Conservation (phyloP, 2,329 filamentous ascomycete genomes). For the Penicillium sp. region DNA sequence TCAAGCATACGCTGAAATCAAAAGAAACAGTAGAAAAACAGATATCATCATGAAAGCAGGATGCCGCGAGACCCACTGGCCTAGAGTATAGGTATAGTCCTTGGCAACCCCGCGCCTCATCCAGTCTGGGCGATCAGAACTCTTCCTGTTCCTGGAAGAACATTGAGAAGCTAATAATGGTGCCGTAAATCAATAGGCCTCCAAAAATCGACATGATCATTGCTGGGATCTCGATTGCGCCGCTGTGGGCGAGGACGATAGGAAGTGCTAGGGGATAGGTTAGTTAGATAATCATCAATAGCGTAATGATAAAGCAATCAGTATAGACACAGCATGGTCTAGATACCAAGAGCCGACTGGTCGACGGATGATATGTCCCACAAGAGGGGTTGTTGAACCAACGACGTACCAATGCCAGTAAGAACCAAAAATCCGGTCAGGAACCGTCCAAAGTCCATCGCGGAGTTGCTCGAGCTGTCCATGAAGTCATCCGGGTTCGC, state of each 20-base stretch:
- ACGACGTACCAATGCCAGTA: slow-evolving; percentile 86
- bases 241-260: slow-evolving; percentile 80
- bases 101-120: slow-evolving; percentile 2
- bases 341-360: background rate
- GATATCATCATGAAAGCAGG: slow-evolving; percentile 15
- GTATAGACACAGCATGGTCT: background rate
- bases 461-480: slow-evolving; percentile 73
- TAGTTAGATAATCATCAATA: slow-evolving; percentile 5
- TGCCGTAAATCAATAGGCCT: slow-evolving; percentile 92
- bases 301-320: background rate
- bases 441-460: slow-evolving; percentile 93
- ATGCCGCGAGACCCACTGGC: background rate
- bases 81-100: background rate
- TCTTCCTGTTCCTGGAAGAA: slow-evolving; percentile 98
- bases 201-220: slow-evolving; percentile 95
- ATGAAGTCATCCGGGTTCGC: slow-evolving; percentile 95
- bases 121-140: slow-evolving; percentile 56
- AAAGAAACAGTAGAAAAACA: slow-evolving; percentile 19
- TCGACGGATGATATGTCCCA: background rate
- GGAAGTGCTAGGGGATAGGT: slow-evolving; percentile 66
- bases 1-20: slow-evolving; percentile 21
- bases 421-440: slow-evolving; percentile 92
- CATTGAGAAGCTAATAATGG: slow-evolving; percentile 96
- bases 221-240: slow-evolving; percentile 75
- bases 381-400: slow-evolving; percentile 2